phyloP scores from a whole-genome alignment of 345 rosid genomes.

The Pugionium dolabratum region DNA sequence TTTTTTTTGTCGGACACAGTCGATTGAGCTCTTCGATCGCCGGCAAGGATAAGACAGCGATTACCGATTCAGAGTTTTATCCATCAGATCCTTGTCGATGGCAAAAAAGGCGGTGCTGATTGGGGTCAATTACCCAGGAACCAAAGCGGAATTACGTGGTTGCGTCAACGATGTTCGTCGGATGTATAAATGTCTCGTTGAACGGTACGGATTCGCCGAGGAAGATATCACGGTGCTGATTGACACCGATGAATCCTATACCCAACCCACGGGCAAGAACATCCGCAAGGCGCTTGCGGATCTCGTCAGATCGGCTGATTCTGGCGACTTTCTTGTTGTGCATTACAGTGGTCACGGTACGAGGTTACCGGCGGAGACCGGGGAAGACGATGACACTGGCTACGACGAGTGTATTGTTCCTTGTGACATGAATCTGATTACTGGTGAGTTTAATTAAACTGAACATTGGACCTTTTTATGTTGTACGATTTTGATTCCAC shows the following conservation, averaged over 20 bases:
- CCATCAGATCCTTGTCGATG: slow-evolving; percentile 42
- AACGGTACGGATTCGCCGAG: slow-evolving; percentile 68
- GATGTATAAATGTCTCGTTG: slow-evolving; percentile 63
- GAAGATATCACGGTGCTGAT: slow-evolving; percentile 69
- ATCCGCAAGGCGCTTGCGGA: slow-evolving; percentile 61
- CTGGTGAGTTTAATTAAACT: slow-evolving; percentile 47
- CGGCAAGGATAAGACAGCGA: neutral
- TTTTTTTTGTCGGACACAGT: slow-evolving; percentile 10
- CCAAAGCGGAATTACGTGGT: slow-evolving; percentile 82
- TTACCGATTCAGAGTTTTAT: slow-evolving; percentile 19
- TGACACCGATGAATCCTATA: slow-evolving; percentile 66
- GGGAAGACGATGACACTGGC: slow-evolving; percentile 93
- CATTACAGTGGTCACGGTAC: slow-evolving; percentile 99
- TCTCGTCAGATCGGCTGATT: slow-evolving; percentile 57
- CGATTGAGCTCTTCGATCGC: slow-evolving; percentile 2
- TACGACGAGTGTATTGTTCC: slow-evolving; percentile 96
- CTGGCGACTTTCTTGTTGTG: slow-evolving; percentile 68
- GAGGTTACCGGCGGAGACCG: slow-evolving; percentile 96
- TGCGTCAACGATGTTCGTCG: slow-evolving; percentile 88
- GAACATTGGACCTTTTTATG: neutral
- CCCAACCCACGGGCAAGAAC: slow-evolving; percentile 82
- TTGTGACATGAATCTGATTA: slow-evolving; percentile 92
- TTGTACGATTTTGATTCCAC: neutral
- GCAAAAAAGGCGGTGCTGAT: slow-evolving; percentile 77
- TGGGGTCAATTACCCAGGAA: slow-evolving; percentile 84